Conservation (phyloP, 2,329 filamentous ascomycete genomes). For the Nigrospora oryzae region DNA sequence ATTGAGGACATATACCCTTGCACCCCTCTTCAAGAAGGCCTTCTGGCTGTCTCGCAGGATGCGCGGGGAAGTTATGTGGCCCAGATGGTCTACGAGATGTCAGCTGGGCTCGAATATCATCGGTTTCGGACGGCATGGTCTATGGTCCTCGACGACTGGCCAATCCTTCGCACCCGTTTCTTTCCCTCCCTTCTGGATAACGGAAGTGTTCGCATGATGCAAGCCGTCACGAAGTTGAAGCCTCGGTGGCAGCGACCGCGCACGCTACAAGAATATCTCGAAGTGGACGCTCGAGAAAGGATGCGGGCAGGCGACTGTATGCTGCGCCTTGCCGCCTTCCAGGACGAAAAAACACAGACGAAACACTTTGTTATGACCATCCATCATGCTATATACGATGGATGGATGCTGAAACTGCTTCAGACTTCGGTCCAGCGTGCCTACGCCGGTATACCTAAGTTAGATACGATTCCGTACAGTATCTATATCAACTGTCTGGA, state of each 20-base stretch:
- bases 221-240: neutral
- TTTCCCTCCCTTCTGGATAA: neutral
- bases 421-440: neutral
- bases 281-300: neutral
- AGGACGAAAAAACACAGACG: neutral
- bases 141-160: neutral
- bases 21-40: conserved; percentile 18
- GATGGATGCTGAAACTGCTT: conserved; percentile 3
- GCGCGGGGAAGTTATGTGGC: conserved; percentile 13
- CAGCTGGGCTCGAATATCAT: conserved; percentile 1
- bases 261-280: neutral
- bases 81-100: conserved; percentile 6
- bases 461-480: neutral
- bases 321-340: neutral
- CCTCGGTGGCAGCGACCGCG: neutral
- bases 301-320: neutral
- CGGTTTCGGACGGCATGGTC: conserved; percentile 8
- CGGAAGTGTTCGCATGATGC: neutral
- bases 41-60: conserved; percentile 17
- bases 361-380: conserved; percentile 2
- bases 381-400: conserved; percentile 5
- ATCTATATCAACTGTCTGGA: neutral
- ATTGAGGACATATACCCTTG: conserved; percentile 20
- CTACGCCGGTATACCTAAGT: neutral
- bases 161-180: neutral